Evolutionary conservation across 306 rosid genomes (phyloP).

Genomic region (Trifolium fragiferum): DNA sequence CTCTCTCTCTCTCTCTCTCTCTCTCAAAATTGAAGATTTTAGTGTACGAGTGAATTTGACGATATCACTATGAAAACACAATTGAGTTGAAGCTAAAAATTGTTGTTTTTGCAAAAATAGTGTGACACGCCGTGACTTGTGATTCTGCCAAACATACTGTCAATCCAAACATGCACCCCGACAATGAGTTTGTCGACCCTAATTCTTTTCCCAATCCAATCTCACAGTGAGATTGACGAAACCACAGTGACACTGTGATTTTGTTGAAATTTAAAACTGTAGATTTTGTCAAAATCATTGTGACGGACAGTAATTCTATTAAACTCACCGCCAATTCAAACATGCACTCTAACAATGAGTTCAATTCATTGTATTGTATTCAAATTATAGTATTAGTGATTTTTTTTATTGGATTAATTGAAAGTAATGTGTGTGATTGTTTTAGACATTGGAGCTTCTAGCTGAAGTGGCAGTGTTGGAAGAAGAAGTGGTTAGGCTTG

Average conservation of each 20-base stretch:
- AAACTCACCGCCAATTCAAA: not conserved
- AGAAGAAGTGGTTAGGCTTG: conserved; percentile 88
- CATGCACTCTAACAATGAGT: not conserved
- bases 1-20: conserved; percentile 25
- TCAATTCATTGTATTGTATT: not conserved
- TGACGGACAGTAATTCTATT: not conserved
- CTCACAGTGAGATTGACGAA: not conserved
- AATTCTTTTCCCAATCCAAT: not conserved
- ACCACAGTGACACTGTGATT: not conserved
- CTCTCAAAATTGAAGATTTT: not conserved
- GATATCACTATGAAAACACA: not conserved
- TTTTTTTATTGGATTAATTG: not conserved
- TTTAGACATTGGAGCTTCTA: conserved; percentile 88
- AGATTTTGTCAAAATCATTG: not conserved
- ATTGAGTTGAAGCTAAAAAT: too few species aligned
- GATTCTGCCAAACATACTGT: not conserved
- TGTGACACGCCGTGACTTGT: not conserved
- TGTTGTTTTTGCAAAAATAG: not conserved
- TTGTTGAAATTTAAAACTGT: not conserved
- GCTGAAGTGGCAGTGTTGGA: conserved; percentile 98
- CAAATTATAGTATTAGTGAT: not conserved
- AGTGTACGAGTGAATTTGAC: not conserved
- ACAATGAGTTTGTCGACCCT: not conserved
- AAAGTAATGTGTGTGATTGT: conserved; percentile 39
- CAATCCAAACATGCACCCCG: not conserved